Conservation (phyloP, 805 yeast species). For the Yarrowia sp. region DNA sequence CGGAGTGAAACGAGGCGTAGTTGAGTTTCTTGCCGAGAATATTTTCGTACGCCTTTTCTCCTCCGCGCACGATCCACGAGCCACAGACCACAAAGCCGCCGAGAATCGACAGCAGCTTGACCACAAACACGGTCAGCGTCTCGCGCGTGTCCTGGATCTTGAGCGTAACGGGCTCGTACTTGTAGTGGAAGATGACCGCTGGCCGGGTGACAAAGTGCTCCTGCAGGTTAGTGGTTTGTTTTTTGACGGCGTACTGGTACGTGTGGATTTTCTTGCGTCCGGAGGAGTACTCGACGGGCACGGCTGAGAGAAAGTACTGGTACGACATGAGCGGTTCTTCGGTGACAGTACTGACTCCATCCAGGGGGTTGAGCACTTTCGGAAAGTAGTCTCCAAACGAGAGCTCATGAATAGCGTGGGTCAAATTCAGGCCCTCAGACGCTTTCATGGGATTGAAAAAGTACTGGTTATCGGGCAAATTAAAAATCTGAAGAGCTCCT, state of each 20-base stretch:
- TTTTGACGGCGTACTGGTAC: conserved; percentile 73
- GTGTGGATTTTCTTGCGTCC: conserved; percentile 61
- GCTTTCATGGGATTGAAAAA: conserved; percentile 46
- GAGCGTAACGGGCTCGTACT: conserved; percentile 85
- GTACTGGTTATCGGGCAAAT: conserved; percentile 43
- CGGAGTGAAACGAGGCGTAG: conserved; percentile 2
- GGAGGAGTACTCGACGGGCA: conserved; percentile 72
- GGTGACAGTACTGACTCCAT: conserved; percentile 68
- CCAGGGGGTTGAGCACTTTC: conserved; percentile 84
- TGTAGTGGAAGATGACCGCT: conserved; percentile 83
- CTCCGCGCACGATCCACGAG: conserved; percentile 55
- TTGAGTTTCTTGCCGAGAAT: conserved; percentile 45
- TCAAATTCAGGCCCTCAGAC: conserved; percentile 63
- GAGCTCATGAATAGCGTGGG: conserved; percentile 84
- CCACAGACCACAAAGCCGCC: conserved; percentile 82
- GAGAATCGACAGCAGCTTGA: conserved; percentile 76
- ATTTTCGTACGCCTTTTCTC: conserved; percentile 39
- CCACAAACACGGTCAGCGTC: conserved; percentile 76
- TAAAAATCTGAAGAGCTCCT: conserved; percentile 85
- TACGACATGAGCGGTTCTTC: conserved; percentile 54
- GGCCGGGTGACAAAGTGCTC: conserved; percentile 56
- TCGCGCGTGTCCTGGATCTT: conserved; percentile 73
- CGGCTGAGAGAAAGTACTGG: conserved; percentile 76
- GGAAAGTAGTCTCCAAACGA: conserved; percentile 94
- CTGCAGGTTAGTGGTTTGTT: conserved; percentile 44